These are phyloP conservation scores for Trametes sanguinea DNA, from an alignment of 768 basidiomycete species.

Conservation along the genomic window DNA sequence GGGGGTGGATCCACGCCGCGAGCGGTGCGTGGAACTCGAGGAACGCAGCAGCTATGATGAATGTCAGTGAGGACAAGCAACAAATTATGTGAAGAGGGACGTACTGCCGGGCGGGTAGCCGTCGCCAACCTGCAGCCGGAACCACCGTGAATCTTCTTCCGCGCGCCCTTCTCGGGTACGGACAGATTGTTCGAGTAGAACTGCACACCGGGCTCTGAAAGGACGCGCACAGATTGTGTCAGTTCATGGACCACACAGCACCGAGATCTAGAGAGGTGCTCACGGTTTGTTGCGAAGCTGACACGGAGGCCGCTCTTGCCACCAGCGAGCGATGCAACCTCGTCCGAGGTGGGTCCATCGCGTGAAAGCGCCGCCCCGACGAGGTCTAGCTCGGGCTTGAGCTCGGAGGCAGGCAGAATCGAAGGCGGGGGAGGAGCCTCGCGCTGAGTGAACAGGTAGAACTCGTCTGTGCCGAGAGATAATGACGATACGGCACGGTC, in stretches of 20 bases:
- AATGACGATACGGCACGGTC: background rate
- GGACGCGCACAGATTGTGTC: background rate
- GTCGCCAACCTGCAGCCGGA: constrained; percentile 53
- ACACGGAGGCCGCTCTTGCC: constrained; percentile 60
- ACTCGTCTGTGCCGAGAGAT: constrained; percentile 51
- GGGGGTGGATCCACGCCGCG: constrained; percentile 63
- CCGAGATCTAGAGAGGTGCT: constrained; percentile 30
- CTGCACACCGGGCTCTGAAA: constrained; percentile 70
- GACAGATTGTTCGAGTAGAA: constrained; percentile 68
- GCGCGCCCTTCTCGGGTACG: constrained; percentile 48
- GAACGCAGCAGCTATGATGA: constrained; percentile 30
- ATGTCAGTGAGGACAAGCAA: background rate
- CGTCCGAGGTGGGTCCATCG: constrained; percentile 42
- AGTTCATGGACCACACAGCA: background rate
- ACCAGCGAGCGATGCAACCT: constrained; percentile 54
- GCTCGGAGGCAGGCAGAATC: constrained; percentile 46
- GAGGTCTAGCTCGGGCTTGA: constrained; percentile 48
- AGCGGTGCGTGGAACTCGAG: constrained; percentile 50
- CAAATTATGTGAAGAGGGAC: constrained; percentile 26
- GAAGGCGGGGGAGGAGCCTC: constrained; percentile 44
- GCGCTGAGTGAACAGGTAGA: constrained; percentile 51
- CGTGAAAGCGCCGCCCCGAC: constrained; percentile 45
- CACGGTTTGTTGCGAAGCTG: constrained; percentile 71
- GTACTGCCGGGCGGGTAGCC: constrained; percentile 61
- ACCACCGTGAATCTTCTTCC: constrained; percentile 77